Percentiles rank a stretch among this genome's conserved stretches.
These are phyloP conservation scores for Pseudocercospora crystallina DNA, from an alignment of 2,329 filamentous ascomycete genomes.

Conservation along the genomic window DNA sequence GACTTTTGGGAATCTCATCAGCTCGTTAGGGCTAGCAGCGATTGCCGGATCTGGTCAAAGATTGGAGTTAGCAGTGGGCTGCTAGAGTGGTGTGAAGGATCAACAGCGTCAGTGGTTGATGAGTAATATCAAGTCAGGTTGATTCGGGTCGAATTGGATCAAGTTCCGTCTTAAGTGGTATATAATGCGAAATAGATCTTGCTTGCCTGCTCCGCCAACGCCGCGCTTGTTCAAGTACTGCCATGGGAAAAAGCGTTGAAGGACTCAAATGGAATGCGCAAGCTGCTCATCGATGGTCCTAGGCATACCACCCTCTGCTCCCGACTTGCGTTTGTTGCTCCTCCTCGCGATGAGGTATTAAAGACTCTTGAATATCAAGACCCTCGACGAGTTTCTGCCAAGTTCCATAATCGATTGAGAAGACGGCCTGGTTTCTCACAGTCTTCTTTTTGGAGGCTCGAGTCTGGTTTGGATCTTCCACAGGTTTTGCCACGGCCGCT, in stretches of 20 bases:
- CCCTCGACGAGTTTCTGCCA: constrained; percentile 77
- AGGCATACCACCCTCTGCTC: constrained; percentile 67
- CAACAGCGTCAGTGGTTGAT: neutral
- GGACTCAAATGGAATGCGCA: neutral
- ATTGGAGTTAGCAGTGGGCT: neutral
- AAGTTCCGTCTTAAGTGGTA: neutral
- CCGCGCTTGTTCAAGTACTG: neutral
- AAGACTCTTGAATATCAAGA: constrained; percentile 72
- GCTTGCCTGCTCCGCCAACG: neutral
- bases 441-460: constrained; percentile 45
- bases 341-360: constrained; percentile 75
- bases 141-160: neutral
- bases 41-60: neutral
- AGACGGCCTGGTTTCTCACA: constrained; percentile 70
- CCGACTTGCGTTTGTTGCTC: constrained; percentile 58
- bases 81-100: neutral
- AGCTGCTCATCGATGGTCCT: neutral
- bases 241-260: neutral
- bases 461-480: no score
- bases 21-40: neutral
- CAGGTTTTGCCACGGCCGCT: no score
- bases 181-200: neutral
- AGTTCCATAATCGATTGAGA: constrained; percentile 80
- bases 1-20: no score
- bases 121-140: neutral